Base-by-base conservation (phyloP, 2,329 filamentous ascomycete genomes). In the Pseudogymnoascus sp. region DNA sequence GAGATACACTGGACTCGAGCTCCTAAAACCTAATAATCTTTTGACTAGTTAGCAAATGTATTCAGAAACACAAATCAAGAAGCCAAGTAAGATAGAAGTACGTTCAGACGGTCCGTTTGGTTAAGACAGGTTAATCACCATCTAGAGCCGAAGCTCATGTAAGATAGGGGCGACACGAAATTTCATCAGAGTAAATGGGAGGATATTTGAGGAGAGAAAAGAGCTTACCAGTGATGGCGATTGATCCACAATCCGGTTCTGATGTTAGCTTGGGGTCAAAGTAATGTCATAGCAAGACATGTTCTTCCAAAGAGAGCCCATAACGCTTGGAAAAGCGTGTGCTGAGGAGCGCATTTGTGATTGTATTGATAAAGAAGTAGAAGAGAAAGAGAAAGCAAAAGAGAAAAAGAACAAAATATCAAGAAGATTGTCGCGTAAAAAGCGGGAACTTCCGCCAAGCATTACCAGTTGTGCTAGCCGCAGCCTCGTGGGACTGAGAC, bases 121-220 rank as follows among this genome's bases (percentile, higher is more conserved):
- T 78, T 76, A 76, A 79, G 80, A 83, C 80, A 77, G 81, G 81
- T 83, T 79, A 74, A 78, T 83, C 82, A 83, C 80, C 81, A 84
- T 78, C 65, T 60, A 70, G 72, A 72, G 70, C 67, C 64, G 65
- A 70, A 70, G 67, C 69, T 72, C 69, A 65, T 69, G 77, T 83
- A 81, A 79, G 82, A 80, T 81, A 82, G 82, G 82, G 82, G 82
- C 82, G 82, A 83, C 82, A 81, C 76, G 73, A 75, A 73, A 76
- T 74, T 76, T 83, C 81, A 83, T 84, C 81, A 83, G 79, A 60
- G 64, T 63, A 68, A 62, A 59, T 60, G 37, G 62, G 63, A 5
- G 29, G 38, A 21, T 46, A 13, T 56, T 31, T 31, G n/a, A 40
- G 38, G 26, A 33, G 29, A 56, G 17, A 61, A 46, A 46, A 59